Evolutionary conservation across 257 asterid genomes (phyloP).

Genomic region (Lycium ferocissimum): DNA sequence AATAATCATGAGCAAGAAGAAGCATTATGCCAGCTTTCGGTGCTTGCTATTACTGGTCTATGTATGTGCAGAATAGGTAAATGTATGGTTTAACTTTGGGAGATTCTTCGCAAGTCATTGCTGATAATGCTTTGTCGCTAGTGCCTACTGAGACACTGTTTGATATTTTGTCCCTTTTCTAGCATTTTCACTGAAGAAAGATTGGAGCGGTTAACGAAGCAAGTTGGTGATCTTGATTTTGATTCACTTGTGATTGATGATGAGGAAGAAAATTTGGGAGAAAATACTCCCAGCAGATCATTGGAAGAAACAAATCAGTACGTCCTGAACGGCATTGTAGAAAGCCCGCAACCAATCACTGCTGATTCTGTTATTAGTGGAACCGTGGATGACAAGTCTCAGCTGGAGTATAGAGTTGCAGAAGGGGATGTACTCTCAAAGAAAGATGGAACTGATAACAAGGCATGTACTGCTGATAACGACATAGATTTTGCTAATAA

Average conservation of each 20-base stretch:
- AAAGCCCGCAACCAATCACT: slow-evolving; percentile 53
- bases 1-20: slow-evolving; percentile 13
- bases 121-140: slow-evolving; percentile 30
- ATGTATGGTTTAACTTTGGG: slow-evolving; percentile 25
- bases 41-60: not conserved
- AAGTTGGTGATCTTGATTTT: slow-evolving; percentile 65
- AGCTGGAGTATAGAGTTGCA: slow-evolving; percentile 49
- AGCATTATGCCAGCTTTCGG: not conserved
- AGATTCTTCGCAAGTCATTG: slow-evolving; percentile 26
- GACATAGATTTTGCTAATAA: slow-evolving; percentile 49
- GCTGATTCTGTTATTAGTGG: slow-evolving; percentile 51
- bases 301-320: slow-evolving; percentile 51
- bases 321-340: slow-evolving; percentile 51
- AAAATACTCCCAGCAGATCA: slow-evolving; percentile 46
- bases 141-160: slow-evolving; percentile 6
- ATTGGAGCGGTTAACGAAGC: slow-evolving; percentile 80
- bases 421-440: slow-evolving; percentile 44
- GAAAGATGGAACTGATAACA: slow-evolving; percentile 45
- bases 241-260: slow-evolving; percentile 54
- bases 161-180: slow-evolving; percentile 34
- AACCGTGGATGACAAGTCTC: slow-evolving; percentile 46
- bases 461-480: slow-evolving; percentile 43
- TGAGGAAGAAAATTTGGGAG: slow-evolving; percentile 55
- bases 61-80: not conserved
- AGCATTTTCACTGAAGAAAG: slow-evolving; percentile 97